Base-by-base conservation (phyloP, 306 rosid species). In the Acacia melanoxylon region DNA sequence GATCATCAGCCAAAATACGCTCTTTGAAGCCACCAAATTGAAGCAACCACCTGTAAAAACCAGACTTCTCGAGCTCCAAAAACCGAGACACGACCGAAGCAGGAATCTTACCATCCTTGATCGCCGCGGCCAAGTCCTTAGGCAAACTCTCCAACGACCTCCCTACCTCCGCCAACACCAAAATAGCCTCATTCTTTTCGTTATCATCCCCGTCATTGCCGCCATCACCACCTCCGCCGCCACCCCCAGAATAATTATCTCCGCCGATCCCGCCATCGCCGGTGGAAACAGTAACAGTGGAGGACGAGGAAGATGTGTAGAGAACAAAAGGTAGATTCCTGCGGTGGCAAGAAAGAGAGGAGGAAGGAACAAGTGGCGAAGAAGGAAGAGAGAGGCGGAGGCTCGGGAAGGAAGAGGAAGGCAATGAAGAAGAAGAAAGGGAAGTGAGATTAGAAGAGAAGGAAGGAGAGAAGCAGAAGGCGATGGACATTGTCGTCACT, bases 1-100 rank as follows among this genome's bases (percentile, higher is more conserved):
- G 90, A 87, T 95, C 99, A 79, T 95, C 99, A 0, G 99, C 99
- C 73, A 95, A 82, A 44, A 95, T 89, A 6, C 99, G 89, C 89
- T 95, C 99, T 80, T 81, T 92, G 74, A 95, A 95, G 0, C 94
- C 98, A 6, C 89, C 84, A 27, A 92, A 93, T 90, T 92, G 93
- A 83, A 95, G 85, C 86, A 95, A 52, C 99, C 99, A 93, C 25
- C 92, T 70, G n/a, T 89, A n/a, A 2, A 92, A 14, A 10, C 87
- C 76, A 7, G 90, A 89, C 78, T 91, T 92, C 82, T 93, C 96
- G 0, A 95, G 87, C 66, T 93, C 97, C 8, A 95, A 67, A 81
- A 85, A 95, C 83, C 95, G 79, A 3, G 80, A 68, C 29, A 93
- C 91, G 4, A 95, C 98, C 9, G 91, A 68, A 2, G 91, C 97